These are phyloP conservation scores for Fraxinus quadrangulata DNA, from an alignment of 257 asterid genomes.

Conservation along the genomic window DNA sequence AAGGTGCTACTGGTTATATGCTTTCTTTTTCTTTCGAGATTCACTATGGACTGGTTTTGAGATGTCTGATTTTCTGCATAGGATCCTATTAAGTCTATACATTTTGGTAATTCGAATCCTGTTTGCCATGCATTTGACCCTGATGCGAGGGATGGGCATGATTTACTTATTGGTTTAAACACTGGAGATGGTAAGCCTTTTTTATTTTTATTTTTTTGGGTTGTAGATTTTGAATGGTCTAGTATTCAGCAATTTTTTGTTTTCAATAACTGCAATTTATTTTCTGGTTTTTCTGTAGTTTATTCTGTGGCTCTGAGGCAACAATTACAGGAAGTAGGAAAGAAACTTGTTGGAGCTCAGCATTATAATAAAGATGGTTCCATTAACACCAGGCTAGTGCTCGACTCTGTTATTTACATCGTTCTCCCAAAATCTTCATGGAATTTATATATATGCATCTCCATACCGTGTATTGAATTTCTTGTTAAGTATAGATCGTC, in stretches of 20 bases:
- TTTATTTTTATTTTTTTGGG: background rate
- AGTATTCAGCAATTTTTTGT: constrained; percentile 1
- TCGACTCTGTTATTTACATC: background rate
- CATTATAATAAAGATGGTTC: constrained; percentile 97
- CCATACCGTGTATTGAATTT: background rate
- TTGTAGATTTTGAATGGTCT: constrained; percentile 7
- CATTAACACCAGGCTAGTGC: constrained; percentile 71
- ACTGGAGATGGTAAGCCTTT: constrained; percentile 84
- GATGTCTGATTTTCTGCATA: constrained; percentile 45
- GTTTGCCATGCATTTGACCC: constrained; percentile 97
- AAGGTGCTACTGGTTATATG: constrained; percentile 59
- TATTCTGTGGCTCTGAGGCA: constrained; percentile 91
- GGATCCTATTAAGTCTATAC: constrained; percentile 97
- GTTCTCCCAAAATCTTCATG: background rate
- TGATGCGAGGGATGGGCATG: constrained; percentile 96
- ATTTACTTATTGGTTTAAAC: constrained; percentile 87
- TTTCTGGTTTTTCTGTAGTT: constrained; percentile 53
- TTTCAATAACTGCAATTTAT: constrained; percentile 15
- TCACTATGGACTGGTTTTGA: constrained; percentile 30
- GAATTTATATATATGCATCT: constrained; percentile 1
- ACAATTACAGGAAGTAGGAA: constrained; percentile 93
- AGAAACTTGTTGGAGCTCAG: constrained; percentile 98
- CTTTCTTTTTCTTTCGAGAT: constrained; percentile 19
- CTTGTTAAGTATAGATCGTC: background rate
- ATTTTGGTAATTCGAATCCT: constrained; percentile 89